Conservation (phyloP, 768 basidiomycete species). For the Clavaria fumosa region DNA sequence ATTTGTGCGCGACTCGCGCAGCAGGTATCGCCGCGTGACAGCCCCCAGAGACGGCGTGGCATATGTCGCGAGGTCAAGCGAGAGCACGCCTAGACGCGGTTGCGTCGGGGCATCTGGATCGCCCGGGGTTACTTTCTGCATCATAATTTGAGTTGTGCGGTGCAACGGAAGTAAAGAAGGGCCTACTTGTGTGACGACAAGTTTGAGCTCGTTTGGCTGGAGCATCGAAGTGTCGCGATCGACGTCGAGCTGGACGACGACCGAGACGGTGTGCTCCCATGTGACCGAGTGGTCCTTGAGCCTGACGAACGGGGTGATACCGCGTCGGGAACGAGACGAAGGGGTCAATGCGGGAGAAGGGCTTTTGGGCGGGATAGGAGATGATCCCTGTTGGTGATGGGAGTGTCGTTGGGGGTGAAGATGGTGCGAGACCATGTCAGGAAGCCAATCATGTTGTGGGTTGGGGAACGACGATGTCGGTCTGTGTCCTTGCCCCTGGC, state of each 20-base stretch:
- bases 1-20: conserved; percentile 64
- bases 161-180: too few relatives aligned
- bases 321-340: conserved; percentile 29
- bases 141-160: too few relatives aligned
- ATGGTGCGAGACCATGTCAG: too few relatives aligned
- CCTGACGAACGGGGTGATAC: conserved; percentile 41
- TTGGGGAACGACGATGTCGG: conserved; percentile 3
- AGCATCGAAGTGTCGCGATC: conserved; percentile 37
- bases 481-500: not conserved
- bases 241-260: conserved; percentile 43
- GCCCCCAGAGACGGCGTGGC: conserved; percentile 40
- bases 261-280: conserved; percentile 45
- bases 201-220: conserved; percentile 44
- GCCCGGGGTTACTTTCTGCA: conserved; percentile 32
- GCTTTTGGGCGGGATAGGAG: conserved; percentile 4
- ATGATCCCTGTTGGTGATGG: too few relatives aligned
- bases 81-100: conserved; percentile 46
- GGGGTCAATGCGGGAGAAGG: conserved; percentile 6
- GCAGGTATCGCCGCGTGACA: conserved; percentile 49
- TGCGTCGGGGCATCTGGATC: conserved; percentile 42
- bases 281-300: conserved; percentile 49
- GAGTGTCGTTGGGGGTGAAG: conserved; percentile 8
- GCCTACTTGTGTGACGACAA: conserved; percentile 38
- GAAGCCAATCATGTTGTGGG: conserved; percentile 7
- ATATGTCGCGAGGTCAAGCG: conserved; percentile 65